Evolutionary conservation across 2,329 filamentous ascomycete genomes (phyloP), one percentile per base, ranked within the genome.

Genomic region (Canariomyces notabilis): DNA sequence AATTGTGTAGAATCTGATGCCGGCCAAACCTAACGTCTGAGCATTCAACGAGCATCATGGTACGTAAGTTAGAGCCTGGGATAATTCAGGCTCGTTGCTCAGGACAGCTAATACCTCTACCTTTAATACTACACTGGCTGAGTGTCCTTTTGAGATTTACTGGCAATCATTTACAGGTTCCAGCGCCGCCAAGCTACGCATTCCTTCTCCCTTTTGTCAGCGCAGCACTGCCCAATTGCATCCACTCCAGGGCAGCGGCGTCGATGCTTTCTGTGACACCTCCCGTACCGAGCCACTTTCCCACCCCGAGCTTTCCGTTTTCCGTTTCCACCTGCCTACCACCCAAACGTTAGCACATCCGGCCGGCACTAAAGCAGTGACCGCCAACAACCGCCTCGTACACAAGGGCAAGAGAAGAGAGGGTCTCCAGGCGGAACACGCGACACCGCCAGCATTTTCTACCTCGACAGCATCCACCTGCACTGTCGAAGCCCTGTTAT

Each of bases 361-460:
- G 41, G 34, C 37, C 41, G 37, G 43, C 42, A 52, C 47, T 43
- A 43, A 44, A 53, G 48, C 37, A 41, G 43, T 44, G n/a, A 49
- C 39, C 32, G 29, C 37, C 44, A 49, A 36, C 41, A 31, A 40
- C 31, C 21, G 21, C n/a, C 16, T 22, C 18, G 34, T 31, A 21
- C 36, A 34, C 39, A 42, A 44, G 29, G n/a, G n/a, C n/a, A n/a
- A 32, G 36, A 41, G 29, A 44, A 26, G 21, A 47, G 35, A 46
- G 18, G 37, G 44, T 37, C 35, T 48, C 39, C 45, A 48, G 35
- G 45, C 45, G 35, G 39, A 48, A 38, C 44, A 47, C 42, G 45
- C 42, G 48, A 29, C 41, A 19, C 41, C 40, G 35, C 38, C 42
- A 53, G 40, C 46, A 37, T 47, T 53, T 47, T 42, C 43, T 36